Base-by-base conservation (phyloP, 2,329 filamentous ascomycete species). In the Ophiostoma himal-ulmi region DNA sequence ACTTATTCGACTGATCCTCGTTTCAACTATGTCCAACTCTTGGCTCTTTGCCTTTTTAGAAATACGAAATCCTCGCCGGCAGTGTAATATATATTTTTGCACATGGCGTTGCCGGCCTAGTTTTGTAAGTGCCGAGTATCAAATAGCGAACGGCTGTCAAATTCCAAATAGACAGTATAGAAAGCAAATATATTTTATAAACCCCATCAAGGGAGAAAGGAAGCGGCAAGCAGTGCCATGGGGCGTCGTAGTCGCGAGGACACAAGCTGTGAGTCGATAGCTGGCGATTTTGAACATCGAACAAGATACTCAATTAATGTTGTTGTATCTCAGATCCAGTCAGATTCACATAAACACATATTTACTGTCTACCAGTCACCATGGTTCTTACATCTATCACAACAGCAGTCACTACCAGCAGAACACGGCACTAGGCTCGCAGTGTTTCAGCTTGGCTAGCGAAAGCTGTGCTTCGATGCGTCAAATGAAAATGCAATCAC, bases 31-130 rank as follows among this genome's bases (percentile, higher is more conserved):
- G 22, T 7, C 52, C 52, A 26, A 57, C 10, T 26, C 52, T 57
- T 57, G 52, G 52, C 52, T 17, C 7, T 57, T 26, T 3, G 4
- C n/a, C 7, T 57, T 57, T n/a, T 41, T 57, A 48, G 44, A 48
- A 48, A 20, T 26, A 26, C n/a, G 14, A 22, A 57, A 26, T 26
- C n/a, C 5, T 57, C 13, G 52, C 52, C n/a, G 52, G 26, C 57
- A 6, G 13, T 62, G 57, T 26, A 57, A 48, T 48, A 26, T 26
- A 57, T 8, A 57, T 57, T 60, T 17, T 34, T 62, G 34, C 57
- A 62, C 57, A 62, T 62, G 26, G 57, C 57, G 57, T 34, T 34
- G 57, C 26, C 57, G 57, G 57, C 57, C 57, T 30, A 26, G 57
- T 26, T 17, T 30, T 30, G 52, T 20, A 48, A 48, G 20, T 8